A percentile compares a stretch with the other conserved stretches of the same genome.
phyloP scores from a whole-genome alignment of 306 rosid species.

The Prunus mongolica region DNA sequence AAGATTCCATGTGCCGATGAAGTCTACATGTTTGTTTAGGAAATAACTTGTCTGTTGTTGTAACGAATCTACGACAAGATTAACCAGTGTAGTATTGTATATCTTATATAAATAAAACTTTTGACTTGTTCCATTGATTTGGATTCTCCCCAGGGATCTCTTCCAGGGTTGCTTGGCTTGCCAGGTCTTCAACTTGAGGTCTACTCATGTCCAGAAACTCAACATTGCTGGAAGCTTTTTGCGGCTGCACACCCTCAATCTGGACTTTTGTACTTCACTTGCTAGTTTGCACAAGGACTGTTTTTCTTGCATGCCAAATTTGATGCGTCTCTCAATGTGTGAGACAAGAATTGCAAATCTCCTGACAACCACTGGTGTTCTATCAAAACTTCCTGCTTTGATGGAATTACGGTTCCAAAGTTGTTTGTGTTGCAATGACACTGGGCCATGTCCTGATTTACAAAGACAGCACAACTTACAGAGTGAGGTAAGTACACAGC shows the following conservation, averaged over 20 bases:
- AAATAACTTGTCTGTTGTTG: too few relatives aligned
- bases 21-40: neutral
- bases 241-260: slow-evolving; percentile 60
- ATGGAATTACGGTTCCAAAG: slow-evolving; percentile 69
- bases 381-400: slow-evolving; percentile 63
- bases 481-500: slow-evolving; percentile 41
- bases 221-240: slow-evolving; percentile 55
- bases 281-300: slow-evolving; percentile 55
- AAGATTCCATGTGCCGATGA: neutral
- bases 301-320: slow-evolving; percentile 70
- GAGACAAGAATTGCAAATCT: slow-evolving; percentile 72
- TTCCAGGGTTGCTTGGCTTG: slow-evolving; percentile 62
- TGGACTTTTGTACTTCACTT: slow-evolving; percentile 62
- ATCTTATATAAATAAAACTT: slow-evolving; percentile 3
- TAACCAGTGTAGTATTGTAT: neutral
- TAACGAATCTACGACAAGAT: neutral
- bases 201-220: slow-evolving; percentile 58
- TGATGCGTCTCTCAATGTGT: slow-evolving; percentile 60
- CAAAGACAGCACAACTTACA: slow-evolving; percentile 31
- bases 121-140: slow-evolving; percentile 22
- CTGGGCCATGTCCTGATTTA: slow-evolving; percentile 49
- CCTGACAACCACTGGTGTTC: slow-evolving; percentile 62
- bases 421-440: slow-evolving; percentile 54
- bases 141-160: slow-evolving; percentile 47
- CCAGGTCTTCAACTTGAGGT: slow-evolving; percentile 62